A percentile compares a stretch with the other conserved stretches of the same genome.
Evolutionary conservation across 768 basidiomycete species (phyloP).

Genomic region (Boletellus ananiceps): DNA sequence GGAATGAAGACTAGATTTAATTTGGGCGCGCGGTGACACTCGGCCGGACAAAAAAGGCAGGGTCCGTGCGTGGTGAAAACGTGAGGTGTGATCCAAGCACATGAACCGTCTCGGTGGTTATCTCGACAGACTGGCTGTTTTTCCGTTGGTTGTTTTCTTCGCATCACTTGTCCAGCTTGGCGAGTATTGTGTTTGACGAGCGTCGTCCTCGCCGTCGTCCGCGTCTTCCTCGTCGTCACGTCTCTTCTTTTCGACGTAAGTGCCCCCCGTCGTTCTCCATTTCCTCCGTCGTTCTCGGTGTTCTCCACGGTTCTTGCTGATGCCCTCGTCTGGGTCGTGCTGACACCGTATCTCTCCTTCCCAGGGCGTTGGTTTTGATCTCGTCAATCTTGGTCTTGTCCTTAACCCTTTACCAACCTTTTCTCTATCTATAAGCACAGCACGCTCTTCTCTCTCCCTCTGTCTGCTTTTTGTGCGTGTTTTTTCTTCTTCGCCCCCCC

Average conservation of each 20-base stretch:
- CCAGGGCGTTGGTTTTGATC: slow-evolving; percentile 29
- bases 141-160: slow-evolving; percentile 16
- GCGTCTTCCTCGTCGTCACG: slow-evolving; percentile 13
- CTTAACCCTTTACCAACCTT: slow-evolving; percentile 32
- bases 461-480: slow-evolving; percentile 39
- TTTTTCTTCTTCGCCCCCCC: slow-evolving; percentile 28
- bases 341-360: slow-evolving; percentile 2
- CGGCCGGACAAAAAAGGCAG: slow-evolving; percentile 1
- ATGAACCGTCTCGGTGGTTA: slow-evolving; percentile 6
- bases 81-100: slow-evolving; percentile 15
- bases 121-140: slow-evolving; percentile 14
- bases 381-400: slow-evolving; percentile 33
- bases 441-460: slow-evolving; percentile 31
- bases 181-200: slow-evolving; percentile 21
- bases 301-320: background rate
- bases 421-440: slow-evolving; percentile 39
- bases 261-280: background rate
- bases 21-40: background rate
- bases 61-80: slow-evolving; percentile 32
- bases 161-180: slow-evolving; percentile 16
- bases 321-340: background rate
- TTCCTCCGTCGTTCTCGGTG: background rate
- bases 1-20: slow-evolving; percentile 10
- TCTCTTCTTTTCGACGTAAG: slow-evolving; percentile 24
- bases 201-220: slow-evolving; percentile 11